Conservation (phyloP, 352 stramenopile genomes). For the Globisporangium solare region DNA sequence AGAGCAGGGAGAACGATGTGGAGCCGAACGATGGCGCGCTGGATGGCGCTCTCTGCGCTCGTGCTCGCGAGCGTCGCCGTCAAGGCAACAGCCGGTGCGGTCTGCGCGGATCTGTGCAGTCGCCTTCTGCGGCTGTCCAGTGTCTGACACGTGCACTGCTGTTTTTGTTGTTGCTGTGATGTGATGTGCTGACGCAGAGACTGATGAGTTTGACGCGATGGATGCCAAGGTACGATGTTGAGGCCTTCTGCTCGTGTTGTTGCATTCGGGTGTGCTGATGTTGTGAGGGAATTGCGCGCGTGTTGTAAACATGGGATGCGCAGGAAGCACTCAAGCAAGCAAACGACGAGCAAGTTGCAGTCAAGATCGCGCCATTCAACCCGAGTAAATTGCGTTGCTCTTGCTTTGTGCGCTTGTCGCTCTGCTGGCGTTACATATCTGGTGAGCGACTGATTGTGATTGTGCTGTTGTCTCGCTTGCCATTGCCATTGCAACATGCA, state of each 20-base stretch:
- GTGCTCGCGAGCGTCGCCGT: slow-evolving; percentile 10
- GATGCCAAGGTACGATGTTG: slow-evolving; percentile 16
- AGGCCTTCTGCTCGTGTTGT: too few species aligned
- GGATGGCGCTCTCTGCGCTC: slow-evolving; percentile 13
- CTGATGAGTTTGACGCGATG: slow-evolving; percentile 43
- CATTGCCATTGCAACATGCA: slow-evolving; percentile 4
- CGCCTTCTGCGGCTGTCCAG: neutral
- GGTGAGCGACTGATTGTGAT: neutral
- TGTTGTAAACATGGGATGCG: neutral
- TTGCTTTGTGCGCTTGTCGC: neutral
- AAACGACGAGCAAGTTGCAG: slow-evolving; percentile 13
- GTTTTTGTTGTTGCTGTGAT: too few species aligned
- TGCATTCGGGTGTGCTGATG: too few species aligned
- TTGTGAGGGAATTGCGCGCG: too few species aligned
- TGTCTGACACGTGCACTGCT: neutral
- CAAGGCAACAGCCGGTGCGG: slow-evolving; percentile 7
- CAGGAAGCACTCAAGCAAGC: neutral
- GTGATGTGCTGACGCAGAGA: slow-evolving; percentile 5
- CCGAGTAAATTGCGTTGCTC: slow-evolving; percentile 9
- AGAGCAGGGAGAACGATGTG: slow-evolving; percentile 8
- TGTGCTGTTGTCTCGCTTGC: neutral
- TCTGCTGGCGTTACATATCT: neutral
- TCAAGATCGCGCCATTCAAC: slow-evolving; percentile 10
- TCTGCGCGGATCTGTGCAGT: neutral
- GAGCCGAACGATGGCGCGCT: slow-evolving; percentile 12